Evolutionary conservation across 2,329 filamentous ascomycete genomes (phyloP).

Genomic region (Ploettnerulaceae sp.): DNA sequence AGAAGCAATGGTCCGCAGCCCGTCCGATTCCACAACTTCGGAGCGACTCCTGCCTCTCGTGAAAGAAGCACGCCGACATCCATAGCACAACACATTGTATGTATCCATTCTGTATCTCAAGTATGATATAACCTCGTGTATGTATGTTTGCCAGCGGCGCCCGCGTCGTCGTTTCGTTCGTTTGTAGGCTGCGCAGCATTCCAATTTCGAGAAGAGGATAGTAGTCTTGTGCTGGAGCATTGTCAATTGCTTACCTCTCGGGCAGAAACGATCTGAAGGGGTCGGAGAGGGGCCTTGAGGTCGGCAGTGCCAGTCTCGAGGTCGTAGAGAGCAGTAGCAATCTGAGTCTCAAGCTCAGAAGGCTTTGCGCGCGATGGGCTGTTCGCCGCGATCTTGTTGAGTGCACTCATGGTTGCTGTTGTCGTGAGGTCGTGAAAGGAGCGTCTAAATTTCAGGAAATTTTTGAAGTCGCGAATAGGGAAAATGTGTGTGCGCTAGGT

Average conservation of each 20-base stretch:
- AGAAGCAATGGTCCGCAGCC: conserved; percentile 62
- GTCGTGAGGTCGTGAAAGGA: conserved; percentile 13
- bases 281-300: conserved; percentile 91
- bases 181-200: conserved; percentile 13
- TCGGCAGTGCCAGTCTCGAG: conserved; percentile 99
- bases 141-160: conserved; percentile 26
- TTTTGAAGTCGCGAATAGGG: too few relatives aligned
- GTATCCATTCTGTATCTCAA: conserved; percentile 28
- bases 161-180: conserved; percentile 23
- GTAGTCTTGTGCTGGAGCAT: not conserved
- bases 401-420: conserved; percentile 58
- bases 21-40: conserved; percentile 60
- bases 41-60: not conserved
- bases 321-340: conserved; percentile 95
- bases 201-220: not conserved
- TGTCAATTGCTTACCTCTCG: conserved; percentile 80
- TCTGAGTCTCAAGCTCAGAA: conserved; percentile 94
- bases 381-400: conserved; percentile 98
- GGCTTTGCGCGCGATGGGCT: conserved; percentile 94
- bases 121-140: conserved; percentile 21
- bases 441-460: conserved; percentile 1
- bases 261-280: conserved; percentile 97
- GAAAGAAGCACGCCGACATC: conserved; percentile 17
- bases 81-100: conserved; percentile 17
- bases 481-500: conserved; percentile 1